A percentile compares a stretch with the other conserved stretches of the same genome.
These are phyloP conservation scores for Phaeomoniella chlamydospora DNA, from an alignment of 2,329 filamentous ascomycete genomes.

Conservation along the genomic window DNA sequence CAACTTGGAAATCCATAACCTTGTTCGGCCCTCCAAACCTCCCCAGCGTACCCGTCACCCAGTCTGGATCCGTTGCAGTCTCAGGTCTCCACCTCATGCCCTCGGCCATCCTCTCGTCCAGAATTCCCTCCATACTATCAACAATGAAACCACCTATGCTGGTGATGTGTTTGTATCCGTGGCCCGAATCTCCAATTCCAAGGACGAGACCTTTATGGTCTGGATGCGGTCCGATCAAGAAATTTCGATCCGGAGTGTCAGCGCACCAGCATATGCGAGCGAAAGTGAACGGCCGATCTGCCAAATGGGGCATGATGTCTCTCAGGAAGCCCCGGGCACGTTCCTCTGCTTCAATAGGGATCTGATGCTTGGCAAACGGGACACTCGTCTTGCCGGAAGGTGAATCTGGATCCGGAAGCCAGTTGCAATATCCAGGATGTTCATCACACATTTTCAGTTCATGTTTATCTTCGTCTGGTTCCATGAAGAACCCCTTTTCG, in stretches of 20 bases:
- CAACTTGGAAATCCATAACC: conserved; percentile 31
- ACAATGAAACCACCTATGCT: conserved; percentile 34
- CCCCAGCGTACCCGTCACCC: conserved; percentile 30
- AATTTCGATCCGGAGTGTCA: conserved; percentile 39
- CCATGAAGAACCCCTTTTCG: conserved; percentile 35
- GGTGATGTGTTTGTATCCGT: conserved; percentile 39
- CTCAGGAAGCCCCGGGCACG: conserved; percentile 33
- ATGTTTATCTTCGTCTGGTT: conserved; percentile 25
- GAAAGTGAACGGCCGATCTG: conserved; percentile 31
- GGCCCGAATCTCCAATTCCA: conserved; percentile 36
- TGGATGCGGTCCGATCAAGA: conserved; percentile 37
- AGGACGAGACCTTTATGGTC: conserved; percentile 26
- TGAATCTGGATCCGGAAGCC: conserved; percentile 13
- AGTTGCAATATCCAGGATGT: conserved; percentile 42
- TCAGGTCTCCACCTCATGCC: conserved; percentile 38
- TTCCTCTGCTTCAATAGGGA: conserved; percentile 29
- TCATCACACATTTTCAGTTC: conserved; percentile 31
- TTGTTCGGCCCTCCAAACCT: conserved; percentile 31
- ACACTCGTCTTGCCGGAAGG: conserved; percentile 17
- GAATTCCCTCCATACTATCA: conserved; percentile 30
- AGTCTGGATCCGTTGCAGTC: conserved; percentile 29
- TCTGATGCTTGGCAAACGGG: conserved; percentile 27
- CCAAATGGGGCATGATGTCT: conserved; percentile 39
- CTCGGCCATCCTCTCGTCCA: conserved; percentile 26
- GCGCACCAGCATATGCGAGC: conserved; percentile 43